Percentiles rank a stretch among this genome's conserved stretches.
phyloP scores from a whole-genome alignment of 2,329 filamentous ascomycete species.

The Aspergillus fumigatiaffinis region DNA sequence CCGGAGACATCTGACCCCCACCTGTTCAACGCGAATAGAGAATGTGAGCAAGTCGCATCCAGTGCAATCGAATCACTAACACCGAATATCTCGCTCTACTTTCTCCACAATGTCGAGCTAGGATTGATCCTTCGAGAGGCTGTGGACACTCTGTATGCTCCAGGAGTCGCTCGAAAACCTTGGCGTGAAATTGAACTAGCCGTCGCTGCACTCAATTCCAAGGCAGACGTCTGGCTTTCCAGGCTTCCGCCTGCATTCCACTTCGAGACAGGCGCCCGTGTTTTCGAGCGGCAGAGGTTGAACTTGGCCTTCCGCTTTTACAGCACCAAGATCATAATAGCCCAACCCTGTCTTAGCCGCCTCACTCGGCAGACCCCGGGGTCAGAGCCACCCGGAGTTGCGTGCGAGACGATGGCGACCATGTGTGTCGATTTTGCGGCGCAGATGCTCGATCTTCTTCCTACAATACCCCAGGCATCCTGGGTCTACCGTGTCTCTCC shows the following conservation, averaged over 20 bases:
- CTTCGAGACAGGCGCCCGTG: slow-evolving; percentile 25
- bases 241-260: slow-evolving; percentile 36
- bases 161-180: slow-evolving; percentile 29
- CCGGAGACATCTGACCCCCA: slow-evolving; percentile 12
- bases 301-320: slow-evolving; percentile 41
- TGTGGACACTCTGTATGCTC: slow-evolving; percentile 37
- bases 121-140: slow-evolving; percentile 33
- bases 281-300: slow-evolving; percentile 31
- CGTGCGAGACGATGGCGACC: slow-evolving; percentile 32
- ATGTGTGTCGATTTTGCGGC: slow-evolving; percentile 36
- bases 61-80: slow-evolving; percentile 26
- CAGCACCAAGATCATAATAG: slow-evolving; percentile 40
- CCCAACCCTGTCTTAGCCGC: slow-evolving; percentile 42
- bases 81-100: slow-evolving; percentile 37
- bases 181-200: slow-evolving; percentile 35
- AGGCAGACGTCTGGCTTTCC: slow-evolving; percentile 37
- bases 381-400: slow-evolving; percentile 21
- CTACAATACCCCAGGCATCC: slow-evolving; percentile 27
- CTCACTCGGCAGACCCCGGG: slow-evolving; percentile 27
- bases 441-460: slow-evolving; percentile 34
- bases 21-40: slow-evolving; percentile 10
- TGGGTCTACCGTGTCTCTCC: slow-evolving; percentile 31
- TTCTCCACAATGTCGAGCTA: slow-evolving; percentile 38
- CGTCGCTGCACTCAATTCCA: slow-evolving; percentile 32
- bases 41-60: slow-evolving; percentile 19